Conservation (phyloP, 2,329 filamentous ascomycete genomes). For the Ophiobolus disseminans region DNA sequence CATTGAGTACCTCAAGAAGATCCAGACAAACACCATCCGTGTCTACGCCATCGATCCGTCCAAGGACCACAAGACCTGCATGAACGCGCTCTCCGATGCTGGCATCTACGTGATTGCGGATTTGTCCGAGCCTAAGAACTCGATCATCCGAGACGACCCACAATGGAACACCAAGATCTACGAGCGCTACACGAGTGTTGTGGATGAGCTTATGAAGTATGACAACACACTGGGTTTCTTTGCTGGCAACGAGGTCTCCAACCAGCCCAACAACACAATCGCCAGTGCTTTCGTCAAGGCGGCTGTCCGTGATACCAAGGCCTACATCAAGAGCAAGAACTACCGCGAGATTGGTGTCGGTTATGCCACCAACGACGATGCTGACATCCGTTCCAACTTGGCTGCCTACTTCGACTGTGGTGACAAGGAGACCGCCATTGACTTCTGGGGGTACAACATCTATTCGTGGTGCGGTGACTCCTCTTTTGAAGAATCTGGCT, state of each 20-base stretch:
- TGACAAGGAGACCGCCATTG: conserved; percentile 68
- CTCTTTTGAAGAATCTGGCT: conserved; percentile 77
- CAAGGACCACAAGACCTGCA: conserved; percentile 80
- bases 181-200: conserved; percentile 79
- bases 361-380: conserved; percentile 95
- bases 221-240: conserved; percentile 97
- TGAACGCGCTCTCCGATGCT: conserved; percentile 79
- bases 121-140: conserved; percentile 78
- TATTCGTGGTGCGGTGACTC: conserved; percentile 98
- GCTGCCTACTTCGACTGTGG: conserved; percentile 97
- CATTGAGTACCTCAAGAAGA: conserved; percentile 77
- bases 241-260: conserved; percentile 96
- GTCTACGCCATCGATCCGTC: conserved; percentile 90
- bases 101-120: conserved; percentile 86
- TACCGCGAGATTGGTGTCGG: conserved; percentile 86
- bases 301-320: conserved; percentile 93
- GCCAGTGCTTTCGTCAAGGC: conserved; percentile 97
- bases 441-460: conserved; percentile 99
- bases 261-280: conserved; percentile 84
- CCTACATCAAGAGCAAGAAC: conserved; percentile 82
- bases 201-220: conserved; percentile 83
- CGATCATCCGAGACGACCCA: conserved; percentile 83
- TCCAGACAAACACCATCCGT: conserved; percentile 91
- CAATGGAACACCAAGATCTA: conserved; percentile 81
- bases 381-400: conserved; percentile 78